Base-by-base conservation (phyloP, 2,329 filamentous ascomycete species). In the Hypoxylon sp. region DNA sequence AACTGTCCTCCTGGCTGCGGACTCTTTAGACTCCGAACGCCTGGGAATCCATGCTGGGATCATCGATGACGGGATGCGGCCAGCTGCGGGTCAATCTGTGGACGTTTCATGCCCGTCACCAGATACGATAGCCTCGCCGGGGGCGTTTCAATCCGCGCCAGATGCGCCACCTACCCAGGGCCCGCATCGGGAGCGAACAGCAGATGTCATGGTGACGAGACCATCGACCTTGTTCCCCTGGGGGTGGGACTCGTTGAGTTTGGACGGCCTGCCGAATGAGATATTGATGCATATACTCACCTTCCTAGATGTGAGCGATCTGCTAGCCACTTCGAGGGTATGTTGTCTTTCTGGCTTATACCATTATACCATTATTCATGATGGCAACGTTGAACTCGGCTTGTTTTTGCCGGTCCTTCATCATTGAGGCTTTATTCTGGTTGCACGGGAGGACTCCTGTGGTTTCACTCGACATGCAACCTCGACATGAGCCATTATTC, bases 321-420 rank as follows among this genome's bases (percentile, higher is more conserved):
- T 89, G 65, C 79, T 89, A 57, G 80, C 83, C 67, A 82, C 82
- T 58, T 89, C 87, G 56, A 82, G 87, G 80, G 87, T 89, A 83
- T 78, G 83, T 82, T 21, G 29, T 59, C 63, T 52, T 60, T 58
- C 48, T 61, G 15, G 55, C 13, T 57, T 72, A 59, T 54, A 44
- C 60, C 29, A 50, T 27, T 27, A 27, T 27, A 3, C 24, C 24
- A 27, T 27, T 37, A 31, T 55, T 48, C 51, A 58, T 52, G 39
- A 58, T 55, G 42, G 37, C 19, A 57, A 65, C 48, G 46, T 39
- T 44, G 37, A 53, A 24, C 27, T 53, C 64, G 65, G 60, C 51
- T 39, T 47, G 17, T 37, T 57, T 47, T 42, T 32, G 44, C 44
- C 47, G 39, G 42, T 32, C 19, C 47, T 31, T 42, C 27, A 19